Conservation (phyloP, 345 rosid genomes). For the Populus nigra region DNA sequence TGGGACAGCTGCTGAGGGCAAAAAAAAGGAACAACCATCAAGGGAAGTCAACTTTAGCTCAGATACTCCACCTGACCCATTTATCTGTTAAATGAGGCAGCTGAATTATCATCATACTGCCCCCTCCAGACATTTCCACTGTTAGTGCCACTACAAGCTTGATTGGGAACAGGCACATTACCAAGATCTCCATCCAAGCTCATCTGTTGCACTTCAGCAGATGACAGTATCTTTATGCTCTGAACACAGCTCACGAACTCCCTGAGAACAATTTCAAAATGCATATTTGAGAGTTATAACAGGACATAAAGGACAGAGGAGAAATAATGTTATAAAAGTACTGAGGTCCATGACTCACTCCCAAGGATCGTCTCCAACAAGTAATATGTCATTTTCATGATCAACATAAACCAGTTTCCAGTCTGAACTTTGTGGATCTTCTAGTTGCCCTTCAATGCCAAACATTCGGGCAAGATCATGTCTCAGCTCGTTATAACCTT, state of each 20-base stretch:
- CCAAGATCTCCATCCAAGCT: conserved; percentile 92
- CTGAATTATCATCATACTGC: conserved; percentile 74
- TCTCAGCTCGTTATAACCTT: conserved; percentile 77
- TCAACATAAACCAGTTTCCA: conserved; percentile 95
- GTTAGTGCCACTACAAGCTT: conserved; percentile 83
- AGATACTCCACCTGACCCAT: not conserved
- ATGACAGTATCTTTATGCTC: conserved; percentile 84
- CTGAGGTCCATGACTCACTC: conserved; percentile 54
- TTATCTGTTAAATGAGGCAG: conserved; percentile 80
- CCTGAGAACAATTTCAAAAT: conserved; percentile 44
- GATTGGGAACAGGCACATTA: conserved; percentile 59
- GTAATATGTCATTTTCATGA: conserved; percentile 89
- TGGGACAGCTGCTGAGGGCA: not conserved
- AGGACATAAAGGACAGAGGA: not conserved
- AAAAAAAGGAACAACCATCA: not conserved
- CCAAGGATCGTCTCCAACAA: conserved; percentile 99
- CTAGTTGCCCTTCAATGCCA: conserved; percentile 92
- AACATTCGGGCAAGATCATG: conserved; percentile 92
- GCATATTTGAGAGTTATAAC: conserved; percentile 1
- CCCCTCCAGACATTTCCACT: conserved; percentile 88
- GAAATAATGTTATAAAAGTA: not conserved
- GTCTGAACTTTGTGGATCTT: conserved; percentile 84
- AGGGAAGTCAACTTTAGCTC: not conserved
- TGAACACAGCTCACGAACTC: conserved; percentile 90
- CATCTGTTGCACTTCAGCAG: conserved; percentile 93